Evolutionary conservation across 164 flowering plant genomes (phyloP), one percentile per base, ranked within the genome.

Genomic region (Magnolia officinalis): DNA sequence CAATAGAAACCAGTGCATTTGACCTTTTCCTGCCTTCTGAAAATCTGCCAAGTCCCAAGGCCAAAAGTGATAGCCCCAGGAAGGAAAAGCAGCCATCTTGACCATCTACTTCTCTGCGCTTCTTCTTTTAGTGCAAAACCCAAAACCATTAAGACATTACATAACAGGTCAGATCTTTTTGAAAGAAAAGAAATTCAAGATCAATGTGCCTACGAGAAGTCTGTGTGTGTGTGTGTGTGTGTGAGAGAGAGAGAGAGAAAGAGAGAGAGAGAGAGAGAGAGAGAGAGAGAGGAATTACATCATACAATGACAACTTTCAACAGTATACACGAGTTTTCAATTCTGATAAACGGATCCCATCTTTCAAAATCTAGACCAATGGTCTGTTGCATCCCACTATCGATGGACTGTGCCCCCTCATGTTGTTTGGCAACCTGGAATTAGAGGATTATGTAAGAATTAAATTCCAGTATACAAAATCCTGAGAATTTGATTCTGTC

Each of bases 31-130:
- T 84, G 86, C 77, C 98, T 84, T 80, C 98, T 84, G 81, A 95
- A 77, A 74, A 95, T 85, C 84, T 95, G 98, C 98, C 99, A 95
- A 70, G 94, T 88, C 37, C 99, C 98, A 65, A 95, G 94, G 45
- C 99, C 99, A 84, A 95, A 95, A 26, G 96, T 85, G 50, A 95
- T 82, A 52, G 89, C 98, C 74, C 98, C 99, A 18, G 99, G 99
- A 58, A 91, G 75, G 74, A 93, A 95, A 67, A 95, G 88, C 64
- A 93, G 70, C 90, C 89, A 86, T 83, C 87, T 92, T 26, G 97
- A 83, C 97, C 89, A 92, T 76, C 80, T 77, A 70, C 85, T 82
- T 23, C 82, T 81, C 76, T 74, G 75, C 24, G 76, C 76, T 52
- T 83, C 93, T 87, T 9, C 21, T 77, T 18, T 68, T 73, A 14